Evolutionary conservation across 1,284 basidiomycete genomes (phyloP).

Genomic region (Ustilago trichophora): DNA sequence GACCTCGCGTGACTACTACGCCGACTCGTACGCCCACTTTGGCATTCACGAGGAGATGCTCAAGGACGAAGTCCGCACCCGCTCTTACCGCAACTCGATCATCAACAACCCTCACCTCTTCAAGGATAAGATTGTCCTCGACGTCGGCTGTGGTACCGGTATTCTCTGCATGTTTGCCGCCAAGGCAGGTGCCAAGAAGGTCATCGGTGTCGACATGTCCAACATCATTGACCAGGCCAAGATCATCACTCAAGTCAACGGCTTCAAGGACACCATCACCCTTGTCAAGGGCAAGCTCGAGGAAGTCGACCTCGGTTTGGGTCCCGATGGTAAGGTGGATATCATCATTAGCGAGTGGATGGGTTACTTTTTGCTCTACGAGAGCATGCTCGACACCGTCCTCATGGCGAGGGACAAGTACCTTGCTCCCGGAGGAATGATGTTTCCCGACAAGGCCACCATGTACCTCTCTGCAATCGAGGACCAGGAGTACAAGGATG

Average conservation of each 20-base stretch:
- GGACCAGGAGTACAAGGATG: slow-evolving; percentile 99
- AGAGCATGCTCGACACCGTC: slow-evolving; percentile 99
- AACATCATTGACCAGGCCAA: slow-evolving; percentile 99
- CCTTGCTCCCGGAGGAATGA: slow-evolving; percentile 81
- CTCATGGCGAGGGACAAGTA: slow-evolving; percentile 96
- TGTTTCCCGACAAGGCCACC: slow-evolving; percentile 95
- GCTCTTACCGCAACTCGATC: slow-evolving; percentile 94
- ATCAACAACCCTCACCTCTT: slow-evolving; percentile 94
- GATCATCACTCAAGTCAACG: slow-evolving; percentile 95
- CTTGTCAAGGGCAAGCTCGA: slow-evolving; percentile 98
- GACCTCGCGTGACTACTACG: slow-evolving; percentile 65
- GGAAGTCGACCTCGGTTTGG: slow-evolving; percentile 73
- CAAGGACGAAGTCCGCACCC: slow-evolving; percentile 94
- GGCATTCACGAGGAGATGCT: slow-evolving; percentile 82
- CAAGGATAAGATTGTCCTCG: slow-evolving; percentile 79
- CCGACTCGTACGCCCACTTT: slow-evolving; percentile 66
- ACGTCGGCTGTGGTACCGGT: slow-evolving; percentile 98
- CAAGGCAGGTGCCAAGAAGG: slow-evolving; percentile 93
- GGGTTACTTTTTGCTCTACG: slow-evolving; percentile 84
- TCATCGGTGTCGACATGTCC: slow-evolving; percentile 92
- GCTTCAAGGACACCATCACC: slow-evolving; percentile 90
- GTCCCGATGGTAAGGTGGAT: slow-evolving; percentile 71
- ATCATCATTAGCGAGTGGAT: slow-evolving; percentile 99
- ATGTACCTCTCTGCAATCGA: slow-evolving; percentile 97
- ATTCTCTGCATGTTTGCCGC: slow-evolving; percentile 99